Conservation (phyloP, 2,329 filamentous ascomycete species). For the Exophiala oligosperma region DNA sequence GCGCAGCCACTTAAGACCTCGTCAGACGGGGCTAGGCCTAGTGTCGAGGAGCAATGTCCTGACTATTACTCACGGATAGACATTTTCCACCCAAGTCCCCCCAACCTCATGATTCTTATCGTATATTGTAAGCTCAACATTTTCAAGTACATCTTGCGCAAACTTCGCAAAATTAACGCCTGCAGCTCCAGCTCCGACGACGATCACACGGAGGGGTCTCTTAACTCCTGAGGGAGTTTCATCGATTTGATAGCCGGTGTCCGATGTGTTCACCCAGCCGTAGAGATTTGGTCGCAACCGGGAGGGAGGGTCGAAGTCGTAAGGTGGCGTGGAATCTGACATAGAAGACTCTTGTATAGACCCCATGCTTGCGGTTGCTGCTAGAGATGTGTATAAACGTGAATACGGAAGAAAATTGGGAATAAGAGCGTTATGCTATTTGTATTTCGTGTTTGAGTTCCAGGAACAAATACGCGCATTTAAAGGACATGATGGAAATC, state of each 20-base stretch:
- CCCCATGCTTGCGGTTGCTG: no score
- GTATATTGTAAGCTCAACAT: slow-evolving; percentile 30
- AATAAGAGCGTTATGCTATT: no score
- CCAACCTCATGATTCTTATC: slow-evolving; percentile 34
- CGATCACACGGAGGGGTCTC: slow-evolving; percentile 1
- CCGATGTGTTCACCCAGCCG: background rate
- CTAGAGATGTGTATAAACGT: no score
- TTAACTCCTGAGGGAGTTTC: background rate
- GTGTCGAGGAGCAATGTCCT: background rate
- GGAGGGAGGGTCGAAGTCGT: no score
- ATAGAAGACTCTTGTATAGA: no score
- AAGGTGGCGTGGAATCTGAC: no score
- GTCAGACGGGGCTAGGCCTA: background rate
- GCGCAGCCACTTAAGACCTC: background rate
- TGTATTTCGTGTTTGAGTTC: no score
- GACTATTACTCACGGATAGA: background rate
- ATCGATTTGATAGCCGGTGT: background rate
- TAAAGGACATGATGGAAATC: no score
- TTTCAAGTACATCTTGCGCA: slow-evolving; percentile 4
- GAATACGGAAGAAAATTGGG: no score
- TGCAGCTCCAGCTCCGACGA: slow-evolving; percentile 15
- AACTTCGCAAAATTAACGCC: slow-evolving; percentile 13
- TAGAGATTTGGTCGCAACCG: background rate
- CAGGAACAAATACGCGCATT: no score
- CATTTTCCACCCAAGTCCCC: slow-evolving; percentile 35